Percentiles rank a stretch among this genome's conserved stretches.
Conservation (phyloP, 306 rosid genomes). For the Cicer judaicum region DNA sequence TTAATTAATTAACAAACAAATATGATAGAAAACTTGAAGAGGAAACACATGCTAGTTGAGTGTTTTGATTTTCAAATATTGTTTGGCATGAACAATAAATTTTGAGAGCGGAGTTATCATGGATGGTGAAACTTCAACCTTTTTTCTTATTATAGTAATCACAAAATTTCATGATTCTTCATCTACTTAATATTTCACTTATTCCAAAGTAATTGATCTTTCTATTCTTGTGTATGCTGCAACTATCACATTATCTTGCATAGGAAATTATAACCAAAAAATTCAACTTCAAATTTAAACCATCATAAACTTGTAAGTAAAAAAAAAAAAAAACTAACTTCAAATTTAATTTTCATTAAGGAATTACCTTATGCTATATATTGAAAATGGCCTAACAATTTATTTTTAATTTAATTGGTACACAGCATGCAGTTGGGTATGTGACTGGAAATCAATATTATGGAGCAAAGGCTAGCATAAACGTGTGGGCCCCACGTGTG, state of each 20-base stretch:
- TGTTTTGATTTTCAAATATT: constrained; percentile 10
- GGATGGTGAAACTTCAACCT: constrained; percentile 35
- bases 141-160: constrained; percentile 40
- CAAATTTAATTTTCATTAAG: too few species aligned
- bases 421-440: constrained; percentile 98
- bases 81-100: constrained; percentile 26
- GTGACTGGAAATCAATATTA: constrained; percentile 86
- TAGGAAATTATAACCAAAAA: constrained; percentile 19
- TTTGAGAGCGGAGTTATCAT: constrained; percentile 32
- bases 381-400: not conserved
- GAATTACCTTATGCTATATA: too few species aligned
- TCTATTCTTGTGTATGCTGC: constrained; percentile 16
- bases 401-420: not conserved
- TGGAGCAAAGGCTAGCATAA: constrained; percentile 96
- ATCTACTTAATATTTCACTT: constrained; percentile 44
- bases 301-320: not conserved
- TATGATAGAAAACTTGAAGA: constrained; percentile 19
- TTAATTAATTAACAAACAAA: not conserved
- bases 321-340: not conserved
- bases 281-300: constrained; percentile 9
- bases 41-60: constrained; percentile 17
- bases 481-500: constrained; percentile 94
- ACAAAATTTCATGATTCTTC: constrained; percentile 50
- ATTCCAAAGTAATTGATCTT: constrained; percentile 39
- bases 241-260: constrained; percentile 40